These are phyloP conservation scores for Ilex asprella DNA, from an alignment of 257 asterid genomes.

Conservation along the genomic window DNA sequence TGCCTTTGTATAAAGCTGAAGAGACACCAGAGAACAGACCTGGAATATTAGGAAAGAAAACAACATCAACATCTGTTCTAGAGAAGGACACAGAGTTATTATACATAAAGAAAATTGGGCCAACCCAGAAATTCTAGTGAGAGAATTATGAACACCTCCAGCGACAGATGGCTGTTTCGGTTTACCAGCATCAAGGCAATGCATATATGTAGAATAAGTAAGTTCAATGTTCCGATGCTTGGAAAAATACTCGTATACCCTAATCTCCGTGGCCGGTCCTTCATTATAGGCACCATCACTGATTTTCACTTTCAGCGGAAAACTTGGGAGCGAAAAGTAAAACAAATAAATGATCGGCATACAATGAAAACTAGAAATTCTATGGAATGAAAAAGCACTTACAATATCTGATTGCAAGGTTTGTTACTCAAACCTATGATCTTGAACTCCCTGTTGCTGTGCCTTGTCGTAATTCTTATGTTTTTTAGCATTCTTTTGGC, in stretches of 20 bases:
- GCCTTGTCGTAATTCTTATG: conserved; percentile 38
- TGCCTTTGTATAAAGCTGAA: conserved; percentile 69
- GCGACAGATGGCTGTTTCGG: conserved; percentile 73
- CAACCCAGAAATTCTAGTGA: conserved; percentile 11
- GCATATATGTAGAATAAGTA: conserved; percentile 57
- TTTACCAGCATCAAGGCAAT: conserved; percentile 84
- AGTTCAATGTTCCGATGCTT: conserved; percentile 63
- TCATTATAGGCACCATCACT: conserved; percentile 28
- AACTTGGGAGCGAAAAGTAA: conserved; percentile 35
- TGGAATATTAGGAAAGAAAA: conserved; percentile 21
- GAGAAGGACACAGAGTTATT: neutral
- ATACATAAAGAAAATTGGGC: neutral
- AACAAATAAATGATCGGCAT: conserved; percentile 20
- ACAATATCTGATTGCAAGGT: conserved; percentile 57
- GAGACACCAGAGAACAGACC: conserved; percentile 56
- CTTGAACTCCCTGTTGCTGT: conserved; percentile 42
- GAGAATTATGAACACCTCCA: conserved; percentile 50
- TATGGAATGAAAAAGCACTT: conserved; percentile 27
- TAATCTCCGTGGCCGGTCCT: conserved; percentile 52
- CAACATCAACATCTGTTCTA: conserved; percentile 8
- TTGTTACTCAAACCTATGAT: conserved; percentile 56
- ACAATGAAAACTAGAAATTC: conserved; percentile 11
- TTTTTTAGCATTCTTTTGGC: conserved; percentile 55
- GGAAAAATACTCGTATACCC: conserved; percentile 77
- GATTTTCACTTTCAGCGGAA: conserved; percentile 56